These are phyloP conservation scores for Acorus calamus DNA, from an alignment of 106 monocot genomes.

Conservation along the genomic window DNA sequence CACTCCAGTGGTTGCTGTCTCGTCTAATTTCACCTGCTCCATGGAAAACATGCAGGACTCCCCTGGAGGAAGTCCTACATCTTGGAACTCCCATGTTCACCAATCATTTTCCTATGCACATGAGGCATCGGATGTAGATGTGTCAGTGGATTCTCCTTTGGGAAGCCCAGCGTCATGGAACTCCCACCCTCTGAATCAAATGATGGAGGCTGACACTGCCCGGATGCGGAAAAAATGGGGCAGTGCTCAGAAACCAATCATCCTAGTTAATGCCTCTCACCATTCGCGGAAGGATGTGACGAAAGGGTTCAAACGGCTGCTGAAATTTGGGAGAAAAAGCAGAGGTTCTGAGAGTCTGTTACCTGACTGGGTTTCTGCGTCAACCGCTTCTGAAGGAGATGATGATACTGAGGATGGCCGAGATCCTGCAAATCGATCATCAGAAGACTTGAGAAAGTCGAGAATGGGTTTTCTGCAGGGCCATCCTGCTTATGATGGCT, in stretches of 20 bases:
- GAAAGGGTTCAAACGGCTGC: constrained; percentile 72
- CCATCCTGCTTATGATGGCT: constrained; percentile 38
- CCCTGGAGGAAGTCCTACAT: constrained; percentile 44
- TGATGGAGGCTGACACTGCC: constrained; percentile 42
- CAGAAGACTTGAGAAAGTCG: constrained; percentile 49
- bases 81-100: constrained; percentile 44
- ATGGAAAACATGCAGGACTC: constrained; percentile 28
- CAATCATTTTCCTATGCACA: constrained; percentile 51
- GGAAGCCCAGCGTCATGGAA: constrained; percentile 56
- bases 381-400: constrained; percentile 78
- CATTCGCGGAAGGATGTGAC: constrained; percentile 46
- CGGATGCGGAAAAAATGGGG: constrained; percentile 92
- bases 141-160: constrained; percentile 45
- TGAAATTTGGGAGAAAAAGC: constrained; percentile 81
- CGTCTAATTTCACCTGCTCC: constrained; percentile 20
- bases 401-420: constrained; percentile 57
- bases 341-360: constrained; percentile 32
- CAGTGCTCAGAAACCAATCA: constrained; percentile 52
- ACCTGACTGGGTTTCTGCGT: constrained; percentile 70
- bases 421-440: constrained; percentile 29
- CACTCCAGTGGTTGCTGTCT: constrained; percentile 1
- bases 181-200: constrained; percentile 37
- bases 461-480: constrained; percentile 44
- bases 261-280: constrained; percentile 30
- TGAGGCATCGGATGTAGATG: constrained; percentile 65